These are phyloP conservation scores for Oidium heveae DNA, from an alignment of 2,329 filamentous ascomycete genomes.

Conservation along the genomic window DNA sequence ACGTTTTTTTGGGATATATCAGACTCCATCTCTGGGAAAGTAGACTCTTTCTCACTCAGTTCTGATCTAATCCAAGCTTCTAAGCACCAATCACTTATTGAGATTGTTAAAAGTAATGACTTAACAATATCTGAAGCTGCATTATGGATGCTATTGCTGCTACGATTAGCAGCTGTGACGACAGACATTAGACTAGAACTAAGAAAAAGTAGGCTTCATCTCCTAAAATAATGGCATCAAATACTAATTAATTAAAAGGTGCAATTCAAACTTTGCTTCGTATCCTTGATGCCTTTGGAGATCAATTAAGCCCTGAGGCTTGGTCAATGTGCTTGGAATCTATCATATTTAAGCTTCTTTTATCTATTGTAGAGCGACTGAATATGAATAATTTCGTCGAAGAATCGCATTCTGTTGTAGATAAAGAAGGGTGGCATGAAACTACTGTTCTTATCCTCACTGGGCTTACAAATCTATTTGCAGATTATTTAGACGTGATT, in stretches of 20 bases:
- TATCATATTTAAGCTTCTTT: slow-evolving; percentile 56
- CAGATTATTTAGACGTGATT: slow-evolving; percentile 51
- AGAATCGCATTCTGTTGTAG: slow-evolving; percentile 16
- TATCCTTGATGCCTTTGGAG: slow-evolving; percentile 79
- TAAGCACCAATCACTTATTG: slow-evolving; percentile 29
- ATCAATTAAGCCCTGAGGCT: slow-evolving; percentile 48
- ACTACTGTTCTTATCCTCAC: slow-evolving; percentile 51
- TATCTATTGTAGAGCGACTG: slow-evolving; percentile 37
- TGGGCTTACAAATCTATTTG: slow-evolving; percentile 47
- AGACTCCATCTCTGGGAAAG: slow-evolving; percentile 49
- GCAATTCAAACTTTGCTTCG: slow-evolving; percentile 76
- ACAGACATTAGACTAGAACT: slow-evolving; percentile 49
- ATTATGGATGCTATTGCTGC: slow-evolving; percentile 53
- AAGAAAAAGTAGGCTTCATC: slow-evolving; percentile 33
- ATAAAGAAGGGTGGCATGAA: slow-evolving; percentile 38
- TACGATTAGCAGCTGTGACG: slow-evolving; percentile 46
- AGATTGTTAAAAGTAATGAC: slow-evolving; percentile 32
- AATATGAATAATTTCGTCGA: slow-evolving; percentile 14
- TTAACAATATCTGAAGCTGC: slow-evolving; percentile 39
- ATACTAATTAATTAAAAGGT: slow-evolving; percentile 15
- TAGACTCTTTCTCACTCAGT: slow-evolving; percentile 30
- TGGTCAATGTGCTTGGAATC: slow-evolving; percentile 67
- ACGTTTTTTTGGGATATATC: slow-evolving; percentile 94
- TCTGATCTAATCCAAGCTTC: slow-evolving; percentile 27
- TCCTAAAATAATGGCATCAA: background rate